Percentiles rank a stretch among this genome's conserved stretches.
Conservation (phyloP, 1,284 basidiomycete species). For the Cutaneotrichosporon sp. region DNA sequence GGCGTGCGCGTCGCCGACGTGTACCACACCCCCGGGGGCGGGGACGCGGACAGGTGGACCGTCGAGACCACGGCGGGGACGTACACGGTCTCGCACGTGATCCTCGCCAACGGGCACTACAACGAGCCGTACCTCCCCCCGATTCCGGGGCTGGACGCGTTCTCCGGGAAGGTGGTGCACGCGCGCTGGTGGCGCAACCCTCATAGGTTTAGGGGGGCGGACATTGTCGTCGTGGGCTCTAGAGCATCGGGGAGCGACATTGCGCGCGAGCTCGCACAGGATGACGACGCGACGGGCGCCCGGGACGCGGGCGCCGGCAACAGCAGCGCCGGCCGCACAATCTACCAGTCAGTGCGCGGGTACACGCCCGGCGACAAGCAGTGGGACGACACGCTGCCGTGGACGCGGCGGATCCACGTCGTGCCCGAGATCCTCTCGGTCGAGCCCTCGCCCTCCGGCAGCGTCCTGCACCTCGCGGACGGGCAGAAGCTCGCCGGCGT, state of each 20-base stretch:
- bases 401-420: slow-evolving; percentile 42
- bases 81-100: slow-evolving; percentile 37
- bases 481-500: slow-evolving; percentile 33
- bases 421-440: slow-evolving; percentile 47
- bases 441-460: slow-evolving; percentile 17
- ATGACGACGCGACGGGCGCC: slow-evolving; percentile 27
- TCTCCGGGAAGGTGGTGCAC: slow-evolving; percentile 54
- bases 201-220: slow-evolving; percentile 41
- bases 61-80: slow-evolving; percentile 16
- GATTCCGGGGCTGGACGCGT: slow-evolving; percentile 52
- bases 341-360: slow-evolving; percentile 46
- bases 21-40: slow-evolving; percentile 15
- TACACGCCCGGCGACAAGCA: slow-evolving; percentile 6
- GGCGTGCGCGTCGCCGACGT: slow-evolving; percentile 20
- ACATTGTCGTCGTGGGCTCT: slow-evolving; percentile 58
- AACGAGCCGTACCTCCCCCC: slow-evolving; percentile 55
- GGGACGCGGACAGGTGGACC: slow-evolving; percentile 23
- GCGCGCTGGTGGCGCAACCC: slow-evolving; percentile 56
- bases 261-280: slow-evolving; percentile 55
- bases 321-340: too few relatives aligned
- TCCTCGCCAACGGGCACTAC: slow-evolving; percentile 57
- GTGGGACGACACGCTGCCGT: slow-evolving; percentile 30
- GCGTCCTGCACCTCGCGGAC: slow-evolving; percentile 15
- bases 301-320: background rate
- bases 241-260: slow-evolving; percentile 59